These are phyloP conservation scores for Chlorella sp. DNA, from an alignment of 139 green algal species.

Conservation along the genomic window DNA sequence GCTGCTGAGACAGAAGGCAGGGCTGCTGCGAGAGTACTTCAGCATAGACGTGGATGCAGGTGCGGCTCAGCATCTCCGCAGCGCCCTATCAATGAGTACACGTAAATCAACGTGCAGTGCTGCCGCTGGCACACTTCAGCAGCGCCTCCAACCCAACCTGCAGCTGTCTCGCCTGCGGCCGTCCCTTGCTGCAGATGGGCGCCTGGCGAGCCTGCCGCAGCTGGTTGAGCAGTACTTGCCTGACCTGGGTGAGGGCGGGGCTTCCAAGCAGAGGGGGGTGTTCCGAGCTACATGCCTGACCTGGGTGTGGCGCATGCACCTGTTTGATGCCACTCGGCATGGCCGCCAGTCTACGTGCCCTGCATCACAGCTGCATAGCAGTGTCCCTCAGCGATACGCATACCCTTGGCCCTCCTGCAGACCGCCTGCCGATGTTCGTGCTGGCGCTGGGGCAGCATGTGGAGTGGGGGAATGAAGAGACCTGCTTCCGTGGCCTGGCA, in stretches of 20 bases:
- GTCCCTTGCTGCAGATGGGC: conserved; percentile 48
- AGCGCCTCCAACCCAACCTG: too few relatives aligned
- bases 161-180: too few relatives aligned
- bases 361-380: too few relatives aligned
- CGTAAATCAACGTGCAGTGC: too few relatives aligned
- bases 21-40: conserved; percentile 75
- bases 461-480: conserved; percentile 71
- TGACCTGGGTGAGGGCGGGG: conserved; percentile 48
- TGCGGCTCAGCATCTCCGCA: neutral
- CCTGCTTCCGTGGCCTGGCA: conserved; percentile 63
- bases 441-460: conserved; percentile 77
- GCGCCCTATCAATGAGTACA: too few relatives aligned
- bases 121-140: too few relatives aligned
- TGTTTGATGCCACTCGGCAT: too few relatives aligned
- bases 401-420: too few relatives aligned
- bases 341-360: too few relatives aligned
- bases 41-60: conserved; percentile 57
- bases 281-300: too few relatives aligned
- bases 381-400: too few relatives aligned
- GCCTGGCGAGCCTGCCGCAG: conserved; percentile 64
- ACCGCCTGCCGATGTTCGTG: conserved; percentile 72
- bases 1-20: conserved; percentile 68
- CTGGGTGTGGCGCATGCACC: neutral
- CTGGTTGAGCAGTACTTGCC: conserved; percentile 75
- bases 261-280: too few relatives aligned